phyloP scores from a whole-genome alignment of 225 moss, liverwort and hornwort genomes.

The Pseudisothecium myosuroides region DNA sequence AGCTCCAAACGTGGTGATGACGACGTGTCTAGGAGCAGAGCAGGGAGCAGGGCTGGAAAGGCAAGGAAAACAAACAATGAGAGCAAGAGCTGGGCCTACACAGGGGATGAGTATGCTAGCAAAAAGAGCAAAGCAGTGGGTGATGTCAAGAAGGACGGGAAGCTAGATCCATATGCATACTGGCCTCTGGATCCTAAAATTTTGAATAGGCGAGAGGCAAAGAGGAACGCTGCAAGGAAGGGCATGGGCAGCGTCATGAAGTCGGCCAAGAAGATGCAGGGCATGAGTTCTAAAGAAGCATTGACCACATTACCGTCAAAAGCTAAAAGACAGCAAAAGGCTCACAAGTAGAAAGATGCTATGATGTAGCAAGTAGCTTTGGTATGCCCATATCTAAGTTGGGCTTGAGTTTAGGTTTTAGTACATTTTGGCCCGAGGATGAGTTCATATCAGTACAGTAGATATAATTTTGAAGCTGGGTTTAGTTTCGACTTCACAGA shows the following conservation, averaged over 20 bases:
- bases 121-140: constrained; percentile 77
- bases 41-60: constrained; percentile 25
- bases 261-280: constrained; percentile 51
- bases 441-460: background rate
- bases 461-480: background rate
- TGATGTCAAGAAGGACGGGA: constrained; percentile 83
- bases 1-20: constrained; percentile 31
- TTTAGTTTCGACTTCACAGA: background rate
- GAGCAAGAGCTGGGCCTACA: constrained; percentile 77
- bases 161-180: constrained; percentile 91
- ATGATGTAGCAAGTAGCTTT: background rate
- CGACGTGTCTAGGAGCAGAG: constrained; percentile 24
- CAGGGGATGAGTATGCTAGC: constrained; percentile 90
- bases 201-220: constrained; percentile 74
- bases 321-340: constrained; percentile 40
- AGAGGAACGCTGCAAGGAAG: constrained; percentile 68
- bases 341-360: constrained; percentile 33
- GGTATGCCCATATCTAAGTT: background rate
- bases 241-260: constrained; percentile 85
- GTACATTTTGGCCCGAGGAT: background rate
- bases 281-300: constrained; percentile 44
- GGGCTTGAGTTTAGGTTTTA: constrained; percentile 3
- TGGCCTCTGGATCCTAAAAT: constrained; percentile 99
- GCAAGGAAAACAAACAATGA: constrained; percentile 26
- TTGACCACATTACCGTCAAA: constrained; percentile 22